These are phyloP conservation scores for Annulohypoxylon nitens DNA, from an alignment of 495 filamentous ascomycete species.

Conservation along the genomic window DNA sequence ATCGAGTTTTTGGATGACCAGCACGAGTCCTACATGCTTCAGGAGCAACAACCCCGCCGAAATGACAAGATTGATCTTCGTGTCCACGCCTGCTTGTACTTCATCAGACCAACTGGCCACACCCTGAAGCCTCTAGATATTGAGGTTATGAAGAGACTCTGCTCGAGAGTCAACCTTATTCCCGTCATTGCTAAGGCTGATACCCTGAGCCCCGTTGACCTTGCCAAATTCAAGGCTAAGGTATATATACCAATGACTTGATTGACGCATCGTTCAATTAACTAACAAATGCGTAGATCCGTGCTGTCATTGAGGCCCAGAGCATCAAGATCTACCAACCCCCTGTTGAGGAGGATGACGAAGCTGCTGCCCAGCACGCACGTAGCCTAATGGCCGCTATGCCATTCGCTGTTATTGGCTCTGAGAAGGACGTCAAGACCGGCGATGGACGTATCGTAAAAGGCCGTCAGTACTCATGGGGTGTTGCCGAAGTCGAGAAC, in stretches of 20 bases:
- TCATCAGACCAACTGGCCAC: constrained; percentile 98
- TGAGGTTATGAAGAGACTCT: constrained; percentile 99
- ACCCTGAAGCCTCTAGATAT: constrained; percentile 98
- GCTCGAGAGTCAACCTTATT: constrained; percentile 97
- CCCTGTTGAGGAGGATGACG: constrained; percentile 97
- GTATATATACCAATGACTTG: constrained; percentile 62
- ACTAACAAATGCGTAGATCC: constrained; percentile 73
- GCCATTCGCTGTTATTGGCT: constrained; percentile 98
- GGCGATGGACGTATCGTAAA: constrained; percentile 95
- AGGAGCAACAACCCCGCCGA: constrained; percentile 98
- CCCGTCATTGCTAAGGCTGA: constrained; percentile 99
- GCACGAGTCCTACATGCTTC: constrained; percentile 99
- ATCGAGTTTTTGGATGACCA: constrained; percentile 99
- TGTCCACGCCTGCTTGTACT: constrained; percentile 98
- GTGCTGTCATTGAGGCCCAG: constrained; percentile 95
- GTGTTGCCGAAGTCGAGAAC: constrained; percentile 99
- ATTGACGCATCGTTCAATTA: constrained; percentile 16
- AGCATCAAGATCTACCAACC: constrained; percentile 99
- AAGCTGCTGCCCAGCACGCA: constrained; percentile 92
- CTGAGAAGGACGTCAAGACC: constrained; percentile 98
- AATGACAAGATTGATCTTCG: constrained; percentile 99
- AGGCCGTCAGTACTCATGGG: constrained; percentile 98
- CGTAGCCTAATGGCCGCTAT: constrained; percentile 94
- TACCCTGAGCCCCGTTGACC: constrained; percentile 91
- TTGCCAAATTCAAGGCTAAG: constrained; percentile 92